Evolutionary conservation across 495 filamentous ascomycete species (phyloP), one percentile per base, ranked within the genome.

Genomic region (Chaetomium tenue): DNA sequence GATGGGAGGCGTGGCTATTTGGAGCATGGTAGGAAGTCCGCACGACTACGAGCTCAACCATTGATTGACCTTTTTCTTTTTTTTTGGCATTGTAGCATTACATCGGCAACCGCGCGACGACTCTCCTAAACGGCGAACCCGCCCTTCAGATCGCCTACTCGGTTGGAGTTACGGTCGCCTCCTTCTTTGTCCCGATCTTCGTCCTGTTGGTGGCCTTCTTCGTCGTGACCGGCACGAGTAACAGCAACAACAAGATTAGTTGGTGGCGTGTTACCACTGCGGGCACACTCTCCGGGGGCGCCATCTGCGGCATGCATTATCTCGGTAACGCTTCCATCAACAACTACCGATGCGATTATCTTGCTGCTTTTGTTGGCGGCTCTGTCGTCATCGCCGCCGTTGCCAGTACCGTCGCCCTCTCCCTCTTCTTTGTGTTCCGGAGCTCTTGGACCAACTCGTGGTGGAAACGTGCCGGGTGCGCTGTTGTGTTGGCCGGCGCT

Each of bases 271-370:
- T 90, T 18, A 51, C 77, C n/a, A 65, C 82, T 0, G 87, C 87
- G 28, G 91, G 92, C 0, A 63, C 84, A 5, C 75, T 92, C 48
- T 86, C 88, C 0, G 92, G 92, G 8, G 75, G 84, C 3, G 84
- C 89, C 22, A 87, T 95, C 59, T 89, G 88, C 60, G 93, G 88
- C 5, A 96, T 96, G 93, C 91, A 96, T 72, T 97, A 96, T 68
- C 77, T 95, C 51, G 91, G 91, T 28, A 90, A 95, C 70, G 82
- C 88, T 15, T 90, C 92, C 40, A 92, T 94, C 67, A 77, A 79
- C 16, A 94, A 96, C 72, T 97, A 96, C 70, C 66, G 68, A 8
- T 85, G 87, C 68, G 66, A 70, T 13, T 92, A 93, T 64, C 39
- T 66, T 9, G 66, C 75, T 13, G 74, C 71, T 6, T 83, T 86